phyloP scores from a whole-genome alignment of 2,329 filamentous ascomycete species.

The Seiridium cupressi region DNA sequence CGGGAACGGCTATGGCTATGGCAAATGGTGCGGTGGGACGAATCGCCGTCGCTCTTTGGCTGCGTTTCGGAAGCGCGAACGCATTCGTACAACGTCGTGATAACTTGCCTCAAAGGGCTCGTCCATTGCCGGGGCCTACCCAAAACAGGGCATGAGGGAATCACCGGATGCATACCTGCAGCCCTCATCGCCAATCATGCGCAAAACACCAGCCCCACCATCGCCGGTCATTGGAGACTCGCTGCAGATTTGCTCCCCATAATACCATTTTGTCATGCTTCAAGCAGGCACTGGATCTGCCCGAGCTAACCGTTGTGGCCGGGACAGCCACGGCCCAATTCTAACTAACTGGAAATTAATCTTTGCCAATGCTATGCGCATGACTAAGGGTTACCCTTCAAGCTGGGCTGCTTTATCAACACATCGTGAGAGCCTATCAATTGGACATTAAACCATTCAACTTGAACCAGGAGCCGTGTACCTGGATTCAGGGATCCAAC shows the following conservation, averaged over 20 bases:
- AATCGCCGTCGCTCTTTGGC: too few species aligned
- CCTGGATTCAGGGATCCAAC: not conserved
- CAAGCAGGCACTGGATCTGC: not conserved
- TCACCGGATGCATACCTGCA: slow-evolving; percentile 3
- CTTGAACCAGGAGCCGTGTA: not conserved
- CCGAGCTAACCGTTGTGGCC: not conserved
- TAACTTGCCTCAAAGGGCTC: slow-evolving; percentile 2
- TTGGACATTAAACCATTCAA: not conserved
- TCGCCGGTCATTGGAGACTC: not conserved
- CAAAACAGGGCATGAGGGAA: slow-evolving; percentile 4
- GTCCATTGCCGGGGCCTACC: not conserved
- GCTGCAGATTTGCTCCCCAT: not conserved
- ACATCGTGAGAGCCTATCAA: not conserved
- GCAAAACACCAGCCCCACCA: not conserved
- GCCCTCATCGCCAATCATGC: not conserved
- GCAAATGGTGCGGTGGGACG: not conserved
- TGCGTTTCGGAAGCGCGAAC: not conserved
- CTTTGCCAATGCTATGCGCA: not conserved
- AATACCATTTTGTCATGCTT: not conserved
- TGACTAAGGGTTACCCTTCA: not conserved
- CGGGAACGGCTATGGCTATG: not conserved
- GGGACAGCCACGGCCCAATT: not conserved
- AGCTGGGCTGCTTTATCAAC: not conserved
- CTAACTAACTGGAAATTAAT: not conserved
- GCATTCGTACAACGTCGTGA: slow-evolving; percentile 1